Percentiles rank a stretch among this genome's conserved stretches.
Conservation (phyloP, 2,329 filamentous ascomycete genomes). For the Coniochaeta ligniaria region DNA sequence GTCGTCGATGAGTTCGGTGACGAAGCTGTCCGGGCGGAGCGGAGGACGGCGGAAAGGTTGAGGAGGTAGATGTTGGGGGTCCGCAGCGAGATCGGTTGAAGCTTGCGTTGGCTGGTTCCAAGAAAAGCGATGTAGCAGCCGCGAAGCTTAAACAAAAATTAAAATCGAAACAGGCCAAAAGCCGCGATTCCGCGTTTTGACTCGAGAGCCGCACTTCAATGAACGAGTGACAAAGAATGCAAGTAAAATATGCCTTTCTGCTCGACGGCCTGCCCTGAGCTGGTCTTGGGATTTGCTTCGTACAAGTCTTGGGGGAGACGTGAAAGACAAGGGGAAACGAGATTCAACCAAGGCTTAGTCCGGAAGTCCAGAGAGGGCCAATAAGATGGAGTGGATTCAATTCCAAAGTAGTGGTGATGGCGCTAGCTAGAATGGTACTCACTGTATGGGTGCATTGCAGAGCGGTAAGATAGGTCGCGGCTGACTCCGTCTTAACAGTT, state of each 20-base stretch:
- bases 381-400: not conserved
- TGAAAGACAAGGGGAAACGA: not conserved
- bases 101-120: not conserved
- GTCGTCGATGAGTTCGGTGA: not conserved
- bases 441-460: not conserved
- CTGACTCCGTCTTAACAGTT: not conserved
- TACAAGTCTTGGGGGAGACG: not conserved
- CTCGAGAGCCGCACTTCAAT: not conserved
- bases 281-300: not conserved
- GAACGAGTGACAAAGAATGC: slow-evolving; percentile 3
- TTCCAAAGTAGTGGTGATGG: not conserved
- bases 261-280: slow-evolving; percentile 1
- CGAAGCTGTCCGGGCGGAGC: not conserved
- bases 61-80: not conserved
- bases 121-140: not conserved
- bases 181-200: not conserved
- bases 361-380: not conserved
- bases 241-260: not conserved
- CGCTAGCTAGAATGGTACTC: not conserved
- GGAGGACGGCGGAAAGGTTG: not conserved
- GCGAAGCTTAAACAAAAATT: not conserved
- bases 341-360: not conserved
- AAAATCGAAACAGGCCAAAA: not conserved
- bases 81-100: not conserved
- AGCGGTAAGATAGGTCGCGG: not conserved